Evolutionary conservation across 805 yeast species (phyloP).

Genomic region (Candida koratica): DNA sequence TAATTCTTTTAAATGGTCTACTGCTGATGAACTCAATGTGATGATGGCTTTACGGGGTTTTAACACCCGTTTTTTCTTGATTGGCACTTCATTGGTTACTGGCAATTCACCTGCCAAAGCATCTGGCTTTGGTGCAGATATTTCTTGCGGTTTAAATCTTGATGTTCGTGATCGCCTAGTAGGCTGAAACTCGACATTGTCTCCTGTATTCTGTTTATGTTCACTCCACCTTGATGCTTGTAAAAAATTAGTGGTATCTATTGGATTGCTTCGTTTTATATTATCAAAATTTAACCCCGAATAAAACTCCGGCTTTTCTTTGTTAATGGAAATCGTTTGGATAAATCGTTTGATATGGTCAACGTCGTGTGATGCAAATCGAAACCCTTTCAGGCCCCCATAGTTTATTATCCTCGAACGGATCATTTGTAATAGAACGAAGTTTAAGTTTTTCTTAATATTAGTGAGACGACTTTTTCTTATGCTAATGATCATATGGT

Average conservation of each 20-base stretch:
- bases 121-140: conserved; percentile 2
- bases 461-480: no score
- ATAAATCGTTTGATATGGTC: conserved; percentile 28
- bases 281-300: conserved; percentile 19
- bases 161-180: conserved; percentile 33
- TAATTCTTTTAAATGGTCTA: conserved; percentile 62
- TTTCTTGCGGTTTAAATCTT: conserved; percentile 16
- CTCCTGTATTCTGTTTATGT: conserved; percentile 2
- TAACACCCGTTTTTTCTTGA: conserved; percentile 55
- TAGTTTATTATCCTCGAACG: conserved; percentile 9
- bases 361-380: conserved; percentile 10
- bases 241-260: conserved; percentile 13
- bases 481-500: background rate
- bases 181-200: conserved; percentile 13
- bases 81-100: conserved; percentile 9
- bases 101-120: background rate
- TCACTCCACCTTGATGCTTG: conserved; percentile 25
- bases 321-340: conserved; percentile 31
- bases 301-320: conserved; percentile 19
- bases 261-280: conserved; percentile 12
- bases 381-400: conserved; percentile 3
- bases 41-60: conserved; percentile 90
- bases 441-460: no score
- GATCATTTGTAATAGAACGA: conserved; percentile 8
- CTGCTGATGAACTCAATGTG: conserved; percentile 71